A percentile compares a stretch with the other conserved stretches of the same genome.
Conservation (phyloP, 352 stramenopile species). For the Peronospora farinosa region DNA sequence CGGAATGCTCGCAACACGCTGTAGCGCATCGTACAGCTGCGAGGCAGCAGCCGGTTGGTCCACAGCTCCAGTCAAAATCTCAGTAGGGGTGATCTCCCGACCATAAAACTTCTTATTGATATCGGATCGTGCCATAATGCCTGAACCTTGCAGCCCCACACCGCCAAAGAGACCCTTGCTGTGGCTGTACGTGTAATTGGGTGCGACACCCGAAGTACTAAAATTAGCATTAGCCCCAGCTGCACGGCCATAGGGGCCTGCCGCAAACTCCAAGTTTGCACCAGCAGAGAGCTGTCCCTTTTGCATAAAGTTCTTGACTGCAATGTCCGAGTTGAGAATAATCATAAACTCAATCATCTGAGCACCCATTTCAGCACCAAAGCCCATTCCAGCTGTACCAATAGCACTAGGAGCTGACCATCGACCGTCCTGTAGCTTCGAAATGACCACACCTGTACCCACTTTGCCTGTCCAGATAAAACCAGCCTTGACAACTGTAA, state of each 20-base stretch:
- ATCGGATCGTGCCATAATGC: constrained; percentile 66
- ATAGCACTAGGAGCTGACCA: constrained; percentile 95
- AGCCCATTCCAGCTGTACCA: constrained; percentile 86
- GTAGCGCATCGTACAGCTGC: constrained; percentile 77
- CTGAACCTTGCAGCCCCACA: constrained; percentile 72
- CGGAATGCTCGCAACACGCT: constrained; percentile 67
- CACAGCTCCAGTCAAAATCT: constrained; percentile 78
- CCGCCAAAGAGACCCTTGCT: constrained; percentile 85
- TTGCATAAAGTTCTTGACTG: constrained; percentile 88
- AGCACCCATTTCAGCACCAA: constrained; percentile 68
- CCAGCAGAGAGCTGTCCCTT: constrained; percentile 78
- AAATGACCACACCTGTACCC: constrained; percentile 90
- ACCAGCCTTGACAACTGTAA: constrained; percentile 89
- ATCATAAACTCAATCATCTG: constrained; percentile 87
- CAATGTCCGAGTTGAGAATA: constrained; percentile 91
- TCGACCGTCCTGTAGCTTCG: constrained; percentile 88
- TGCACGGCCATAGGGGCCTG: constrained; percentile 70
- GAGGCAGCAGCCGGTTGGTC: constrained; percentile 75
- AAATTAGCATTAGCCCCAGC: constrained; percentile 74
- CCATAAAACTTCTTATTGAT: constrained; percentile 88
- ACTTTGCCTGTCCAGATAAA: constrained; percentile 85
- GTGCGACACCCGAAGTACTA: constrained; percentile 61
- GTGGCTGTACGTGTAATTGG: constrained; percentile 87
- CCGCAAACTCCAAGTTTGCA: constrained; percentile 78
- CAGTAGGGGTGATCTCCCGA: constrained; percentile 74